Evolutionary conservation across 441 rosid genomes (phyloP), one percentile per base, ranked within the genome.

Genomic region (Populus hybrid): DNA sequence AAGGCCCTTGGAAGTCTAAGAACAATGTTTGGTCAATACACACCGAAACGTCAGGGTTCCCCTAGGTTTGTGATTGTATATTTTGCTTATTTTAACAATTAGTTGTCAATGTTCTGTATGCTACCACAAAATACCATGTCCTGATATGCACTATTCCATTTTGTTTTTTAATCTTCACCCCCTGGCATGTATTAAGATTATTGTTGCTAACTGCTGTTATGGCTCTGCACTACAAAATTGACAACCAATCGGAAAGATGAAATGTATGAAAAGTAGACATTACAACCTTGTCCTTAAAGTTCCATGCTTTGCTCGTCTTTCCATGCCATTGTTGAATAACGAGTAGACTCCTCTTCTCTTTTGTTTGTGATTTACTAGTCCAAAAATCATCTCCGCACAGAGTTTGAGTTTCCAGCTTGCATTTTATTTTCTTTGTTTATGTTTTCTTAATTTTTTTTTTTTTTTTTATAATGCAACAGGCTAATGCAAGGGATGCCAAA

Each of bases 1-100:
- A 95, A 82, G 86, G 99, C 99, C 66, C 97, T 97, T 50, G 89
- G 80, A 79, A 90, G 76, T 80, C 77, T 93, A 74, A 88, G 90
- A 86, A 77, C 92, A 69, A 88, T 85, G 92, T 89, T 83, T 78
- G 91, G 91, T 77, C 98, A 86, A 70, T 85, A 83, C 78, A 23
- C 88, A 77, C 91, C 77, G 33, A 94, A 90, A 85, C 91, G 93
- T 69, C 93, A 91, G 81, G 90, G 86, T 79, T 89, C 98, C 76
- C 96, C 97, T 28, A 84, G 98, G 99, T 97, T 80, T 71, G 90
- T 82, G 64, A 77, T 76, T 76, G 77, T 74, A 35, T 81, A 66
- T 67, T 38, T 38, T 64, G 72, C 53, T 79, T 14, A 21, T 21
- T 77, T 64, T 24, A 71, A 56, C 64, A 20, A 12, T 28, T 53